A percentile compares a stretch with the other conserved stretches of the same genome.
These are phyloP conservation scores for Penicillium paxilli DNA, from an alignment of 495 filamentous ascomycete species.

Conservation along the genomic window DNA sequence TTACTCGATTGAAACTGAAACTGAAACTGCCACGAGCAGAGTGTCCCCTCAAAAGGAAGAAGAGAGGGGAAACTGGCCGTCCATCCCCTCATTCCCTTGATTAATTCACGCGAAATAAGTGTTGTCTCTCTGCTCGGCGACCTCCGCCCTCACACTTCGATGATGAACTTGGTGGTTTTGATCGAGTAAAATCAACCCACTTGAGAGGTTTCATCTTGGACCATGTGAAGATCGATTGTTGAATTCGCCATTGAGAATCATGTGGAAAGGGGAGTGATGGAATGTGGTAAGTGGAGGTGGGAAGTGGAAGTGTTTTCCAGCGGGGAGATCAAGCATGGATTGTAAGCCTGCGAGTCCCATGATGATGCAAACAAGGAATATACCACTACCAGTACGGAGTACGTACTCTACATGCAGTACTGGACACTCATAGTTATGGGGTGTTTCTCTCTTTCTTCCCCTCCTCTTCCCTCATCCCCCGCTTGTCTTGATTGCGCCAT, in stretches of 20 bases:
- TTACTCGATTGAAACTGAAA: slow-evolving; percentile 26
- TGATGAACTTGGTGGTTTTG: slow-evolving; percentile 1
- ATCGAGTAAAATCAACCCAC: slow-evolving; percentile 7
- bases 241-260: no score
- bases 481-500: slow-evolving; percentile 15
- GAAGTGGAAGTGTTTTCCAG: neutral
- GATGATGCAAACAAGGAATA: no score
- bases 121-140: slow-evolving; percentile 1
- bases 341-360: no score
- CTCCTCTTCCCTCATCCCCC: no score
- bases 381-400: no score
- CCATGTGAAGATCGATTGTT: neutral
- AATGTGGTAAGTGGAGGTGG: neutral
- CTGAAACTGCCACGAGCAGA: no score
- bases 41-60: no score
- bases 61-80: slow-evolving; percentile 5
- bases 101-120: no score
- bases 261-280: neutral
- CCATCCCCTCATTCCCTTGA: neutral
- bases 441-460: no score
- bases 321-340: neutral
- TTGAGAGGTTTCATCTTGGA: neutral
- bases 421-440: no score
- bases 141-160: neutral
- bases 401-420: no score